Evolutionary conservation across 1,284 basidiomycete species (phyloP).

Genomic region (Cryptococcus sp.): DNA sequence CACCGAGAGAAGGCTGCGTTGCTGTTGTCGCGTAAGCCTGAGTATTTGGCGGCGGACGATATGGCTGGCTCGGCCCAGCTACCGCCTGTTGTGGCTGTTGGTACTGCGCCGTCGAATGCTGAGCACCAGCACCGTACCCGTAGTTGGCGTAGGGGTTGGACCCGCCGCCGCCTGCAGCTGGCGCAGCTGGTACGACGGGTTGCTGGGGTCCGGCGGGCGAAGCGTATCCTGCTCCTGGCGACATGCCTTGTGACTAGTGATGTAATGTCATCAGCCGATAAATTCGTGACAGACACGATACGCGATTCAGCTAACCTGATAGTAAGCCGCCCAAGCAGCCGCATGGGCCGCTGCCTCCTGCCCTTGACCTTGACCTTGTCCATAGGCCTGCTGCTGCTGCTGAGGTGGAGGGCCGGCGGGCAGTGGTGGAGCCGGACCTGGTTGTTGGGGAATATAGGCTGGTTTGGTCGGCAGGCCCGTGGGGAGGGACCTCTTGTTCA

Average conservation of each 20-base stretch:
- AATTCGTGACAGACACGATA: conserved; percentile 6
- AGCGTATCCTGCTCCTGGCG: conserved; percentile 21
- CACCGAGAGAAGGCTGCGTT: conserved; percentile 14
- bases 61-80: conserved; percentile 20
- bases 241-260: conserved; percentile 38
- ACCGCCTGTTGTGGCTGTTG: conserved; percentile 9
- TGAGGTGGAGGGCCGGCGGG: conserved; percentile 52
- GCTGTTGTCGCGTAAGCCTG: conserved; percentile 17
- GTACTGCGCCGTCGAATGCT: conserved; percentile 21
- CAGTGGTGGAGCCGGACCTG: conserved; percentile 56
- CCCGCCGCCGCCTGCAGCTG: conserved; percentile 12
- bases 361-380: conserved; percentile 26
- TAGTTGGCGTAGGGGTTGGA: conserved; percentile 50
- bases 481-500: conserved; percentile 40
- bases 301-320: conserved; percentile 37
- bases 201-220: conserved; percentile 16
- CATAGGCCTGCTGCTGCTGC: conserved; percentile 57
- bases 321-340: conserved; percentile 52
- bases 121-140: conserved; percentile 49
- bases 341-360: conserved; percentile 40
- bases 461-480: conserved; percentile 38
- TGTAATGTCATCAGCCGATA: conserved; percentile 1
- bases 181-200: conserved; percentile 11
- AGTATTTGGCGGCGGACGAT: conserved; percentile 12
- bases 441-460: conserved; percentile 45